Evolutionary conservation across 1,284 basidiomycete species (phyloP).

Genomic region (Ganoderma meredithae): DNA sequence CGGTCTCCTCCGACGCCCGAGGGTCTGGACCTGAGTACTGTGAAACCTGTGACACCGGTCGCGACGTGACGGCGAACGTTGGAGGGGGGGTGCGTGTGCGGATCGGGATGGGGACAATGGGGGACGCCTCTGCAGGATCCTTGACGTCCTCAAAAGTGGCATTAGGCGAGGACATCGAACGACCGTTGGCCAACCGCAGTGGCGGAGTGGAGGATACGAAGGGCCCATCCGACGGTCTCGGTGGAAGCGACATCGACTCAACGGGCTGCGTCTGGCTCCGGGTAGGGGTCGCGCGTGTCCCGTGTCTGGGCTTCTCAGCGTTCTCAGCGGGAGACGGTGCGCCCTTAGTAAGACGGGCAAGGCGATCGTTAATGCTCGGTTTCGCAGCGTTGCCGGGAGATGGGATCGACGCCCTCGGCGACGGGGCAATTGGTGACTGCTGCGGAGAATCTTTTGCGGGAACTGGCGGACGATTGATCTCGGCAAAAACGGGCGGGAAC

Average conservation of each 20-base stretch:
- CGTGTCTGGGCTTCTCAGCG: slow-evolving; percentile 17
- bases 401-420: slow-evolving; percentile 3
- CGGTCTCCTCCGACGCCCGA: slow-evolving; percentile 27
- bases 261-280: slow-evolving; percentile 40
- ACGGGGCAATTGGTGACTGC: slow-evolving; percentile 15
- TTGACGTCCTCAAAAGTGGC: slow-evolving; percentile 34
- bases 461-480: slow-evolving; percentile 23
- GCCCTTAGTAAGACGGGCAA: slow-evolving; percentile 38
- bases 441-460: slow-evolving; percentile 31
- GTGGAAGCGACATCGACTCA: slow-evolving; percentile 24
- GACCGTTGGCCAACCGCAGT: slow-evolving; percentile 34
- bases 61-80: slow-evolving; percentile 72
- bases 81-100: slow-evolving; percentile 65
- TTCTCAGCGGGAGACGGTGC: slow-evolving; percentile 28
- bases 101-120: slow-evolving; percentile 70
- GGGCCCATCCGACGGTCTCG: slow-evolving; percentile 24
- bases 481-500: slow-evolving; percentile 28
- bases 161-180: slow-evolving; percentile 39
- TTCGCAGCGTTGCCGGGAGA: slow-evolving; percentile 31
- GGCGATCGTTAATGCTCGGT: slow-evolving; percentile 41
- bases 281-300: slow-evolving; percentile 27
- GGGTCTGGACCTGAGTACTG: slow-evolving; percentile 8
- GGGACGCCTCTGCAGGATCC: slow-evolving; percentile 32
- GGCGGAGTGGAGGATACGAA: slow-evolving; percentile 25
- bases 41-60: slow-evolving; percentile 50